Evolutionary conservation across 371 early-diverging fungal genomes (phyloP).

Genomic region (Syncephalastrum monosporum): DNA sequence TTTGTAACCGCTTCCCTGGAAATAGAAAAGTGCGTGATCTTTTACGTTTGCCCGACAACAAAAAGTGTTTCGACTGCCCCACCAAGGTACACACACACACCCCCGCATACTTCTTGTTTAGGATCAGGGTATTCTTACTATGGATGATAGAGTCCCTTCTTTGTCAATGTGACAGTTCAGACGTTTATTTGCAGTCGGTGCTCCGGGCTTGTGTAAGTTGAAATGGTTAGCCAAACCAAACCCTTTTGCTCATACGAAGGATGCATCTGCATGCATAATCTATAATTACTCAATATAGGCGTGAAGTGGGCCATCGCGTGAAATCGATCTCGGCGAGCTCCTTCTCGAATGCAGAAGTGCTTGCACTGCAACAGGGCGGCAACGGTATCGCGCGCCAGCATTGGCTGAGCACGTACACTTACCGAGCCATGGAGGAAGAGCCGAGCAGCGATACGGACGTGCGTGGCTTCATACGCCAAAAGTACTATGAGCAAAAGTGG

Average conservation of each 20-base stretch:
- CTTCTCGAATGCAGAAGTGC: conserved; percentile 59
- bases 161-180: conserved; percentile 59
- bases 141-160: conserved; percentile 54
- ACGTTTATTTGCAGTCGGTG: conserved; percentile 67
- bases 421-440: conserved; percentile 18
- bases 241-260: neutral
- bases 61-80: conserved; percentile 67
- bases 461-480: conserved; percentile 45
- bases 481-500: conserved; percentile 50
- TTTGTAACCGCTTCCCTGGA: neutral
- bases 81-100: conserved; percentile 47
- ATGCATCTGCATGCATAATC: neutral
- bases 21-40: conserved; percentile 35
- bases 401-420: conserved; percentile 32
- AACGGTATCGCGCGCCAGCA: conserved; percentile 46
- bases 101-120: neutral
- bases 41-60: conserved; percentile 52
- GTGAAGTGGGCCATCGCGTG: conserved; percentile 69
- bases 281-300: conserved; percentile 29
- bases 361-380: conserved; percentile 59
- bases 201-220: conserved; percentile 63
- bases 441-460: conserved; percentile 43
- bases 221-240: neutral
- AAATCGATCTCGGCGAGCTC: conserved; percentile 69
- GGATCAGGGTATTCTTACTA: neutral